These are phyloP conservation scores for Clavispora phyllophila DNA, from an alignment of 805 yeast genomes.

Conservation along the genomic window DNA sequence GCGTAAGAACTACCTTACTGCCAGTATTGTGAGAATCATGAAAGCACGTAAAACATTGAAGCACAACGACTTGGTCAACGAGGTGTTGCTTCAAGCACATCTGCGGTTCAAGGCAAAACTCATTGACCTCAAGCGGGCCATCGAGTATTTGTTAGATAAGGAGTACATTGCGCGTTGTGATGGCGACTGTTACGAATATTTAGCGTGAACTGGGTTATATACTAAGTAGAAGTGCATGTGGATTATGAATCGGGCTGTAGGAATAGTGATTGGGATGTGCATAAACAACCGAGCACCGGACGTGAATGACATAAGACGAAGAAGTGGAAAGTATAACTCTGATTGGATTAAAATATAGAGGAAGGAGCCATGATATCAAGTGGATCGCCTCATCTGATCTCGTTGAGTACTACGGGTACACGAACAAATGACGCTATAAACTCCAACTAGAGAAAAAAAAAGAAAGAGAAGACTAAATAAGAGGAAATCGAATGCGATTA, in stretches of 20 bases:
- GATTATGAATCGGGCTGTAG: not conserved
- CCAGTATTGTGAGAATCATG: conserved; percentile 95
- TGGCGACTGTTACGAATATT: conserved; percentile 70
- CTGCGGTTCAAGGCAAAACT: conserved; percentile 81
- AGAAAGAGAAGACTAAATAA: too few species aligned
- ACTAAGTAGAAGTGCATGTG: not conserved
- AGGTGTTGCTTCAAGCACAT: conserved; percentile 80
- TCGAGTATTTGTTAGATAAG: conserved; percentile 78
- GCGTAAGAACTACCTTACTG: conserved; percentile 78
- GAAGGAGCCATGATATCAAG: too few species aligned
- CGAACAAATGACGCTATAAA: too few species aligned
- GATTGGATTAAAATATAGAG: too few species aligned
- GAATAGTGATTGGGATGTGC: too few species aligned
- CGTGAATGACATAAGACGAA: too few species aligned
- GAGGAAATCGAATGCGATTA: too few species aligned
- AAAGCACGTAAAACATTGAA: conserved; percentile 79
- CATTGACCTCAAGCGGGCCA: conserved; percentile 80
- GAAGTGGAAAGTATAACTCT: too few species aligned
- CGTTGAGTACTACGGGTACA: too few species aligned
- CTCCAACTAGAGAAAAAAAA: too few species aligned
- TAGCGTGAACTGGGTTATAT: conserved; percentile 46
- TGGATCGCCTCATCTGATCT: too few species aligned
- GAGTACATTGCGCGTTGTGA: conserved; percentile 78
- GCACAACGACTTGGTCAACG: conserved; percentile 79
- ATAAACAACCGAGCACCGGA: too few species aligned